Evolutionary conservation across 768 basidiomycete genomes (phyloP), one percentile per base, ranked within the genome.

Genomic region (Amanita thiersii): DNA sequence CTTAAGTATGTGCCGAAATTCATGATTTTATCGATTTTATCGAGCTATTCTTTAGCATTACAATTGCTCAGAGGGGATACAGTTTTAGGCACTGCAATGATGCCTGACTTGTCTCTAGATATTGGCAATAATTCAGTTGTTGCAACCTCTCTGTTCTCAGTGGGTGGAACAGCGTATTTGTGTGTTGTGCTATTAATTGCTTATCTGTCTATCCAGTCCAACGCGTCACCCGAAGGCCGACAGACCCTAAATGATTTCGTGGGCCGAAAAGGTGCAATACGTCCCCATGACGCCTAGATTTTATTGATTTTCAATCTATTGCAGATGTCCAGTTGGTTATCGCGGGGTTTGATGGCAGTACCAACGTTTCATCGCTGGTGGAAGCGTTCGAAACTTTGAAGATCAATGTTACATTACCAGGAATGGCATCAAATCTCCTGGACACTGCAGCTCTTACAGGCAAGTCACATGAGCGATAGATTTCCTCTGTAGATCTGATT

Each of bases 181-280:
- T 7, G 4, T 5, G 8, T 10, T 6, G 2, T 37, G 18, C 19
- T 35, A 37, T n/a, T n/a, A 20, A 25, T n/a, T 2, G 5, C 23
- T 36, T 19, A 20, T 28, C 26, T 7, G n/a, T 20, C 10, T 20
- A 18, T 50, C 18, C 44, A 82, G 74, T 70, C 83, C 5, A 84
- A 84, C 54, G 62, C 62, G 21, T 79, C 63, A 43, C 70, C 74
- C 0, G 64, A 77, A 53, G 81, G 80, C 21, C 56, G 65, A 36
- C 65, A 79, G 48, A 83, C 82, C 1, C 64, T 87, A 23, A 70
- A 76, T 40, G 73, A 85, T 26, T 86, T 86, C 51, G 72, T 85
- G 32, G 71, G 75, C 10, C 70, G 75, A 37, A 73, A 68, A 50
- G 74, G 79, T 74, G 40, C 12, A 44, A 36, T 11, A 11, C 12